Evolutionary conservation across 768 basidiomycete species (phyloP).

Genomic region (Coprinopsis cinerea): DNA sequence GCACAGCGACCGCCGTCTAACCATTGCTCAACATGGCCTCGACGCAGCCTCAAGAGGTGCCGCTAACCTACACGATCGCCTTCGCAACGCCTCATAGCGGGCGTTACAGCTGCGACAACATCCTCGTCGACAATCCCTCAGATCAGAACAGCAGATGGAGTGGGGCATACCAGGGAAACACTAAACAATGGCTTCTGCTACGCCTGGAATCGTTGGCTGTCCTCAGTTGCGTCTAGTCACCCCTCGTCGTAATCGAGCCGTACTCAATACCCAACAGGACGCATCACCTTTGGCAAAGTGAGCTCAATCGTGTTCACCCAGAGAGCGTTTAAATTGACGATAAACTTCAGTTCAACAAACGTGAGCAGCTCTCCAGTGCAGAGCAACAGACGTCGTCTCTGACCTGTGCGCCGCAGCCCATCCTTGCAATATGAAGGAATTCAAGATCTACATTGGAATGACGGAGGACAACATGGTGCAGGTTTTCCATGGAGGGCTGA

Average conservation of each 20-base stretch:
- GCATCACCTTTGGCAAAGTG: slow-evolving; percentile 80
- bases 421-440: slow-evolving; percentile 83
- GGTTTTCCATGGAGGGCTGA: slow-evolving; percentile 55
- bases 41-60: slow-evolving; percentile 19
- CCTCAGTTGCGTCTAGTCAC: slow-evolving; percentile 41
- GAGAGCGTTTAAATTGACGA: slow-evolving; percentile 9
- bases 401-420: slow-evolving; percentile 44
- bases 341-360: slow-evolving; percentile 34
- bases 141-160: slow-evolving; percentile 76
- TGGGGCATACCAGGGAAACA: slow-evolving; percentile 51
- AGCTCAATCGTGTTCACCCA: slow-evolving; percentile 12
- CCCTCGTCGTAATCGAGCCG: not conserved
- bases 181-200: slow-evolving; percentile 68
- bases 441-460: slow-evolving; percentile 64
- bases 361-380: slow-evolving; percentile 21
- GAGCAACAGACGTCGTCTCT: slow-evolving; percentile 1
- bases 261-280: slow-evolving; percentile 42
- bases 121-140: slow-evolving; percentile 54
- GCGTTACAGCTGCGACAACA: slow-evolving; percentile 62
- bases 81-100: slow-evolving; percentile 69
- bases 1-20: not conserved
- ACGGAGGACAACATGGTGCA: slow-evolving; percentile 63
- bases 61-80: slow-evolving; percentile 45
- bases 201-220: slow-evolving; percentile 53
- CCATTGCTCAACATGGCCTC: not conserved